Evolutionary conservation across 78 protist species (phyloP).

Genomic region (Dictyostelium purpureum): DNA sequence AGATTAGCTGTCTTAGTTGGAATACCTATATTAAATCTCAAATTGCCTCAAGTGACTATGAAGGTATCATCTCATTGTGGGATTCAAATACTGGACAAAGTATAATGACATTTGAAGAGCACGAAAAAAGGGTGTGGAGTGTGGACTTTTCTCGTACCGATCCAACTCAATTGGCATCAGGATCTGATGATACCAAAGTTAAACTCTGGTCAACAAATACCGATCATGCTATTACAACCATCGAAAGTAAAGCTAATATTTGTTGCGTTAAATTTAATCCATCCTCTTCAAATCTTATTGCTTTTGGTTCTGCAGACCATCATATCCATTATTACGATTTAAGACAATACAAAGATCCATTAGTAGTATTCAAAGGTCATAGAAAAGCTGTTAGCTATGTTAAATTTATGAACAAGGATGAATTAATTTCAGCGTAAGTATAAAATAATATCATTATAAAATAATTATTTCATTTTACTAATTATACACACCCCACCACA

Average conservation of each 20-base stretch:
- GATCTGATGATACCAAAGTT: slow-evolving; percentile 86
- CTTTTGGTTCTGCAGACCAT: slow-evolving; percentile 89
- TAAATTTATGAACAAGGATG: slow-evolving; percentile 70
- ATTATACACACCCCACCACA: no score
- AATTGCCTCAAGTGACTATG: slow-evolving; percentile 81
- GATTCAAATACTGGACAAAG: slow-evolving; percentile 78
- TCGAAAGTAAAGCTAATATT: slow-evolving; percentile 81
- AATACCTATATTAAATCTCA: slow-evolving; percentile 75
- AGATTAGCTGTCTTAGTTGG: slow-evolving; percentile 86
- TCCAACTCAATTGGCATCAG: slow-evolving; percentile 81
- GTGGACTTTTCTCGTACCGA: slow-evolving; percentile 83
- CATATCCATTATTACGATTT: slow-evolving; percentile 87
- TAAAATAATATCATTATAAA: no score
- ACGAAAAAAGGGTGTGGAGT: slow-evolving; percentile 88
- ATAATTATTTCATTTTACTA: no score
- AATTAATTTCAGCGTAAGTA: slow-evolving; percentile 79
- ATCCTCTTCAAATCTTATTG: slow-evolving; percentile 56
- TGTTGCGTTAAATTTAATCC: slow-evolving; percentile 87
- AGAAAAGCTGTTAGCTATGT: slow-evolving; percentile 89
- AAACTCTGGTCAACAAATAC: slow-evolving; percentile 79
- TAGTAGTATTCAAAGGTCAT: slow-evolving; percentile 77
- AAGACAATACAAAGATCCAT: slow-evolving; percentile 61
- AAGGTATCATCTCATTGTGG: slow-evolving; percentile 86
- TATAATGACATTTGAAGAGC: slow-evolving; percentile 69
- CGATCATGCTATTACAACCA: slow-evolving; percentile 66